These are phyloP conservation scores for Pichia kluyveri DNA, from an alignment of 805 yeast genomes.

Conservation along the genomic window DNA sequence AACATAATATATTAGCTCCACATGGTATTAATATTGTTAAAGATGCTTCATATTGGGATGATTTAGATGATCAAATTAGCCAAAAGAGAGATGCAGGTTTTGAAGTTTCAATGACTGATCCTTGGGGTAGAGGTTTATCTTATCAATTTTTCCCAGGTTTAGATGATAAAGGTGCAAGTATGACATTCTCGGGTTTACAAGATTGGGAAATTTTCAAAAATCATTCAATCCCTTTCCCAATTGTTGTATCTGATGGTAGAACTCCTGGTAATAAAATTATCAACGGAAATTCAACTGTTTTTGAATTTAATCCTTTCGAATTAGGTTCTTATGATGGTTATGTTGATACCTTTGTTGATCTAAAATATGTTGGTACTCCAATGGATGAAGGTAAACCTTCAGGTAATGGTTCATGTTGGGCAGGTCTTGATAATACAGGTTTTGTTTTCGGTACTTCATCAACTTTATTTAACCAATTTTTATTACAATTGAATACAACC, in stretches of 20 bases:
- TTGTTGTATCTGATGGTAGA: constrained; percentile 56
- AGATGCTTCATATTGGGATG: constrained; percentile 44
- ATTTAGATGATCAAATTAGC: constrained; percentile 42
- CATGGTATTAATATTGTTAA: constrained; percentile 52
- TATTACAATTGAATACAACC: constrained; percentile 49
- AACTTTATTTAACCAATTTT: constrained; percentile 61
- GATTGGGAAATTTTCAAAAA: constrained; percentile 51
- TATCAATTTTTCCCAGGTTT: constrained; percentile 60
- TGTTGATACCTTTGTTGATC: constrained; percentile 53
- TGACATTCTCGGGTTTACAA: constrained; percentile 49
- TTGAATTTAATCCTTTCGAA: constrained; percentile 58
- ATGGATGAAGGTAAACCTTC: constrained; percentile 51
- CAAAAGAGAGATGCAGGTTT: constrained; percentile 57
- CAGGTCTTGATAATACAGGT: constrained; percentile 75
- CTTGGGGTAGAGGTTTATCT: constrained; percentile 72
- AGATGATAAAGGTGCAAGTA: constrained; percentile 54
- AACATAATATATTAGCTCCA: constrained; percentile 49
- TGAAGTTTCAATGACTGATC: constrained; percentile 59
- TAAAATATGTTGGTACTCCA: constrained; percentile 62
- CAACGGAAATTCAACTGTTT: constrained; percentile 58
- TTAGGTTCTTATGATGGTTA: constrained; percentile 87
- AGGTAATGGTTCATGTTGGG: constrained; percentile 37
- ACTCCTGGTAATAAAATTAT: constrained; percentile 51
- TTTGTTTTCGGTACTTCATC: constrained; percentile 79
- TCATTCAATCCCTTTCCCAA: constrained; percentile 66